These are phyloP conservation scores for Arachnomyces sp. DNA, from an alignment of 2,329 filamentous ascomycete species.

Conservation along the genomic window DNA sequence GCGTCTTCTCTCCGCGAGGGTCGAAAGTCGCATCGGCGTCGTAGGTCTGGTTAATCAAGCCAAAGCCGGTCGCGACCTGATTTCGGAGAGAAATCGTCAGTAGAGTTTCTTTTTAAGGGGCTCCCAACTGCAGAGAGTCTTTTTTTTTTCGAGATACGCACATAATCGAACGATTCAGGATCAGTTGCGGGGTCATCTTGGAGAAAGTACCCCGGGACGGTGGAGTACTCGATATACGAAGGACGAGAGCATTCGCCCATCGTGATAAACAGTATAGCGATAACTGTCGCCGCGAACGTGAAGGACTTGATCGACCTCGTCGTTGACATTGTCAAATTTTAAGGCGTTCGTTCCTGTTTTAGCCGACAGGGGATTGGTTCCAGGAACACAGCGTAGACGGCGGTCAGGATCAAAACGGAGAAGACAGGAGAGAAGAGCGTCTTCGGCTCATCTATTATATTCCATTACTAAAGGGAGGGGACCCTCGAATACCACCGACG, in stretches of 20 bases:
- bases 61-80: constrained; percentile 26
- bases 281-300: no score
- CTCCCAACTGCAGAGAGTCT: not conserved
- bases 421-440: no score
- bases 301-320: no score
- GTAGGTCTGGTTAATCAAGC: constrained; percentile 41
- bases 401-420: no score
- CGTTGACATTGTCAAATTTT: no score
- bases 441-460: no score
- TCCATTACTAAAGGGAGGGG: no score
- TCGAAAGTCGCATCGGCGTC: constrained; percentile 28
- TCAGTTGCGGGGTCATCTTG: constrained; percentile 44
- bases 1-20: constrained; percentile 32
- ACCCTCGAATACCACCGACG: no score
- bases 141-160: constrained; percentile 18
- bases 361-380: no score
- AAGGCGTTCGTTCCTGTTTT: no score
- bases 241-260: not conserved
- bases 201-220: constrained; percentile 41
- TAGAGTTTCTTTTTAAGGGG: constrained; percentile 1
- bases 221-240: constrained; percentile 27
- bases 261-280: not conserved
- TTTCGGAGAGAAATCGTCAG: not conserved
- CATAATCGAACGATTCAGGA: constrained; percentile 41
- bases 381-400: no score